phyloP scores from a whole-genome alignment of 2,329 filamentous ascomycete genomes.

The Aspergillus sp. region DNA sequence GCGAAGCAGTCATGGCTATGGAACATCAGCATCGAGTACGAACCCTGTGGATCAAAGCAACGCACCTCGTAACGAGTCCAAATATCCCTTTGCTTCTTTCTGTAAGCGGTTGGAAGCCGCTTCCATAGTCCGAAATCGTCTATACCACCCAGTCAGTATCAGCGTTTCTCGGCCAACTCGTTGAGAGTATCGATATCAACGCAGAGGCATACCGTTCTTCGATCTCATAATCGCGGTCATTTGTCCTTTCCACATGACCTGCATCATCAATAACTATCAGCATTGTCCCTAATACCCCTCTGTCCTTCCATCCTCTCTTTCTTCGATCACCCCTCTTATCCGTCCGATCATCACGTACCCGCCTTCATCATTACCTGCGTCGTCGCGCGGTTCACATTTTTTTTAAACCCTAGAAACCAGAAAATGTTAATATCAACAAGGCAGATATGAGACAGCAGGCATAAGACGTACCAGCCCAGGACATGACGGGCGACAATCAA shows the following conservation, averaged over 20 bases:
- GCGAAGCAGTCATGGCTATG: constrained; percentile 91
- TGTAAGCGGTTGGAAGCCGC: constrained; percentile 83
- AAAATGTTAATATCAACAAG: background rate
- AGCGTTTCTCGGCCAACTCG: background rate
- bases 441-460: background rate
- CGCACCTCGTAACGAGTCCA: constrained; percentile 84
- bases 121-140: constrained; percentile 96
- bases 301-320: background rate
- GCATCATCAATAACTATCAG: constrained; percentile 9
- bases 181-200: too few relatives aligned
- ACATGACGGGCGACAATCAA: constrained; percentile 44
- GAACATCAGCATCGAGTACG: constrained; percentile 4
- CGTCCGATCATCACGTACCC: constrained; percentile 43
- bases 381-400: constrained; percentile 96
- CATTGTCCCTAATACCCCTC: background rate
- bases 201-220: constrained; percentile 62
- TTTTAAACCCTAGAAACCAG: constrained; percentile 62
- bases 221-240: constrained; percentile 96
- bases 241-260: constrained; percentile 97
- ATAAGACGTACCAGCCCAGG: constrained; percentile 55
- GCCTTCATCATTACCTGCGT: constrained; percentile 99
- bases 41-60: background rate
- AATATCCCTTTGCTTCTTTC: constrained; percentile 95
- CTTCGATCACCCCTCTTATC: too few relatives aligned
- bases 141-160: constrained; percentile 30